These are phyloP conservation scores for Colletotrichum ledebouriae DNA, from an alignment of 2,329 filamentous ascomycete species.

Conservation along the genomic window DNA sequence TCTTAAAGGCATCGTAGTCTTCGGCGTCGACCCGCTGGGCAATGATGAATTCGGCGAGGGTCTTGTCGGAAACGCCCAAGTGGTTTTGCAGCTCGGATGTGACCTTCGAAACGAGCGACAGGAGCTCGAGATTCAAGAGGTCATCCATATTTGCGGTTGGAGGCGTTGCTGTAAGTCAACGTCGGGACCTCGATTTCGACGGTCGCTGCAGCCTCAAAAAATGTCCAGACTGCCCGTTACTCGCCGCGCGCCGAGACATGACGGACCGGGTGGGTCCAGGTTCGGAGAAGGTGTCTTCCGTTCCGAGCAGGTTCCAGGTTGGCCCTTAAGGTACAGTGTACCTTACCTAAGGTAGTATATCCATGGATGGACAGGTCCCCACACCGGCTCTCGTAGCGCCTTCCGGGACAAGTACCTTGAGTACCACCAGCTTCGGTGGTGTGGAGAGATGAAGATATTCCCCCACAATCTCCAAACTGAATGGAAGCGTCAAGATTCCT, in stretches of 20 bases:
- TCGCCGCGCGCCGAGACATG: conserved; percentile 21
- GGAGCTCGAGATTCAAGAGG: conserved; percentile 88
- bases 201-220: conserved; percentile 34
- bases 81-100: conserved; percentile 96
- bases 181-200: conserved; percentile 16
- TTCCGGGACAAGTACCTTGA: neutral
- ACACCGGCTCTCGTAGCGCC: too few species aligned
- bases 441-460: neutral
- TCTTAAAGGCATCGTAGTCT: conserved; percentile 80
- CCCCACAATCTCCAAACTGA: neutral
- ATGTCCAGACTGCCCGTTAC: conserved; percentile 7
- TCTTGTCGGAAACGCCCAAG: conserved; percentile 91
- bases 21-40: conserved; percentile 85
- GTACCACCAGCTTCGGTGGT: neutral
- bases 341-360: neutral
- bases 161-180: neutral
- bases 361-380: too few species aligned
- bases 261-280: conserved; percentile 2
- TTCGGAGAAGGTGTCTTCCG: conserved; percentile 31
- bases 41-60: conserved; percentile 95
- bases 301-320: neutral
- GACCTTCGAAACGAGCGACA: conserved; percentile 95
- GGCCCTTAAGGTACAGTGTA: too few species aligned
- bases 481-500: neutral
- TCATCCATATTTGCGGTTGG: conserved; percentile 76